phyloP scores from a whole-genome alignment of 306 rosid genomes.

The Vigna mungo region DNA sequence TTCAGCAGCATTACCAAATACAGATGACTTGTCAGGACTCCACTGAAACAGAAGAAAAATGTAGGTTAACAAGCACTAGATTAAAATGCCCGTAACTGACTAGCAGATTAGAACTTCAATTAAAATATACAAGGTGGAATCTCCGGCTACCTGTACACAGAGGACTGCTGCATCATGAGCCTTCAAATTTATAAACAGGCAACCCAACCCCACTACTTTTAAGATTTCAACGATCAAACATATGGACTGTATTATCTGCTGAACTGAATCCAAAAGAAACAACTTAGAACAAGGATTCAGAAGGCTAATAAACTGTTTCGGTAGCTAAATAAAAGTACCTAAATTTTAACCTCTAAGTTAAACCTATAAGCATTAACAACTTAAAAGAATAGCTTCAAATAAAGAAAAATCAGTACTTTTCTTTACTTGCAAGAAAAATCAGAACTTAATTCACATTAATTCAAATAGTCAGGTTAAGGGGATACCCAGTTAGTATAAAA shows the following conservation, averaged over 20 bases:
- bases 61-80: constrained; percentile 31
- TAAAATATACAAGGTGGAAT: constrained; percentile 22
- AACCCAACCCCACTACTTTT: constrained; percentile 68
- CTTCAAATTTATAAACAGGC: constrained; percentile 82
- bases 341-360: constrained; percentile 3
- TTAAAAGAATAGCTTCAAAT: neutral
- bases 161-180: constrained; percentile 94
- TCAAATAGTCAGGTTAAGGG: constrained; percentile 10
- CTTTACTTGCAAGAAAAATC: neutral
- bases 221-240: constrained; percentile 95
- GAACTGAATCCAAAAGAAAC: constrained; percentile 64
- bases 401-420: neutral
- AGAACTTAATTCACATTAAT: constrained; percentile 31
- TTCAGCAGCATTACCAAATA: constrained; percentile 97
- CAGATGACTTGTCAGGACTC: constrained; percentile 87
- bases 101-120: neutral
- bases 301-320: constrained; percentile 11
- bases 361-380: constrained; percentile 15
- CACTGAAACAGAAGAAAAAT: constrained; percentile 67
- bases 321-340: constrained; percentile 33
- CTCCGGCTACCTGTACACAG: constrained; percentile 79
- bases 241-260: constrained; percentile 85
- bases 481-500: constrained; percentile 83
- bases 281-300: constrained; percentile 35
- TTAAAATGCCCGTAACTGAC: constrained; percentile 5